phyloP scores from a whole-genome alignment of 1,139 yeast genomes.

The Candida gigantensis region DNA sequence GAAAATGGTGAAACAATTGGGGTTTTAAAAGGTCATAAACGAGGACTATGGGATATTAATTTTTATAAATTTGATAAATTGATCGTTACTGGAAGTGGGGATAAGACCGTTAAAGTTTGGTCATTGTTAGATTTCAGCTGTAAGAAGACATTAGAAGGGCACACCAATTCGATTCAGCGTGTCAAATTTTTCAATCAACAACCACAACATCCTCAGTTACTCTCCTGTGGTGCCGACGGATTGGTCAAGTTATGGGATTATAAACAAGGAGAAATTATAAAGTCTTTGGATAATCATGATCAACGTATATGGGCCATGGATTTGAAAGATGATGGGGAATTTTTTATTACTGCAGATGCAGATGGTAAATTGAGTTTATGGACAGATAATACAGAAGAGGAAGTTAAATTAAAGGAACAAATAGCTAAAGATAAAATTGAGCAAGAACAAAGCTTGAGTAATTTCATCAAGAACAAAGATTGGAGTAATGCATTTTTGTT shows the following conservation, averaged over 20 bases:
- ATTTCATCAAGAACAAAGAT: constrained; percentile 67
- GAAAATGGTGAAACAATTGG: constrained; percentile 84
- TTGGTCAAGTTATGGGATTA: constrained; percentile 88
- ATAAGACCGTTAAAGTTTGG: constrained; percentile 89
- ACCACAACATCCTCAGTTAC: constrained; percentile 59
- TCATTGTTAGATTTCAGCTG: constrained; percentile 75
- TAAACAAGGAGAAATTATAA: constrained; percentile 71
- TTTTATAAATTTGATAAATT: constrained; percentile 80
- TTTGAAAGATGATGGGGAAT: constrained; percentile 58
- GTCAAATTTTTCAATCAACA: constrained; percentile 61
- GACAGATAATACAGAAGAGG: constrained; percentile 83
- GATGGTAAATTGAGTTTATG: constrained; percentile 90
- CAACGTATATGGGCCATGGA: constrained; percentile 94
- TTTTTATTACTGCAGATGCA: constrained; percentile 85
- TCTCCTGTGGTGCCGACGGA: constrained; percentile 94
- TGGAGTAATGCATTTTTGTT: constrained; percentile 88
- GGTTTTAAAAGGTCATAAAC: constrained; percentile 80
- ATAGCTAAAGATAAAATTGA: constrained; percentile 65
- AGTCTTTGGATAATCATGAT: constrained; percentile 87
- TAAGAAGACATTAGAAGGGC: constrained; percentile 86
- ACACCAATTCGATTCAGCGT: constrained; percentile 88
- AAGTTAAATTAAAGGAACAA: constrained; percentile 50
- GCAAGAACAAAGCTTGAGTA: constrained; percentile 82
- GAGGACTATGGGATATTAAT: constrained; percentile 91
- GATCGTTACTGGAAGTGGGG: constrained; percentile 83